These are phyloP conservation scores for Inonotus hispidus DNA, from an alignment of 1,284 basidiomycete genomes.

Conservation along the genomic window DNA sequence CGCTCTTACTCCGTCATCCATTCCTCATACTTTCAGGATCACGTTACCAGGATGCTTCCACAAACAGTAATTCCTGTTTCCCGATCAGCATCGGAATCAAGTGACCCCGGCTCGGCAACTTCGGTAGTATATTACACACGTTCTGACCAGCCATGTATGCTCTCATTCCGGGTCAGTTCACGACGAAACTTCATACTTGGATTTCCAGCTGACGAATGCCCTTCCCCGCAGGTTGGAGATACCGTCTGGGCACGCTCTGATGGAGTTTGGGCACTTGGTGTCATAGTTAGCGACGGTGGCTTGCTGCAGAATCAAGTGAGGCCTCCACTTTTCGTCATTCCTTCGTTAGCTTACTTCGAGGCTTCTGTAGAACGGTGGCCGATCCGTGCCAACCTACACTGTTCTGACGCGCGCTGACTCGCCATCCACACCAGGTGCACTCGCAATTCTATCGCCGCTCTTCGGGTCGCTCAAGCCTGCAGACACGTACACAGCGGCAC, in stretches of 20 bases:
- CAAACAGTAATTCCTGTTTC: background rate
- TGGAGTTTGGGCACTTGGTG: conserved; percentile 1
- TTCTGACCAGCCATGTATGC: conserved; percentile 3
- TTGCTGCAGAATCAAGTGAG: background rate
- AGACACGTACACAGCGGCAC: background rate
- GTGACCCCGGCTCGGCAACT: background rate
- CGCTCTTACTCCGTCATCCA: too few species aligned
- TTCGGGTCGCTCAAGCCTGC: conserved; percentile 1
- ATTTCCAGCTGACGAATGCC: background rate
- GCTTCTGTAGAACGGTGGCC: background rate
- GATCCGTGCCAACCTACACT: background rate
- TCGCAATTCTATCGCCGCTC: background rate
- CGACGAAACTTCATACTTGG: background rate
- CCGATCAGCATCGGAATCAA: conserved; percentile 1
- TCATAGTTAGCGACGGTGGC: background rate
- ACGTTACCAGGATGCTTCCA: background rate
- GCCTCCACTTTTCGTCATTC: background rate
- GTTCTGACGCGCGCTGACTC: background rate
- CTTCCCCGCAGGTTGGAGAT: conserved; percentile 3
- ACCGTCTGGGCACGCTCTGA: conserved; percentile 3
- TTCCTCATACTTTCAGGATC: too few species aligned
- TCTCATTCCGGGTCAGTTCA: background rate
- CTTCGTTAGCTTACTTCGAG: background rate
- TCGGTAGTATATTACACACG: background rate
- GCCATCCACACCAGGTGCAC: background rate